Evolutionary conservation across 495 filamentous ascomycete species (phyloP).

Genomic region (Mytilinidion resinicola): DNA sequence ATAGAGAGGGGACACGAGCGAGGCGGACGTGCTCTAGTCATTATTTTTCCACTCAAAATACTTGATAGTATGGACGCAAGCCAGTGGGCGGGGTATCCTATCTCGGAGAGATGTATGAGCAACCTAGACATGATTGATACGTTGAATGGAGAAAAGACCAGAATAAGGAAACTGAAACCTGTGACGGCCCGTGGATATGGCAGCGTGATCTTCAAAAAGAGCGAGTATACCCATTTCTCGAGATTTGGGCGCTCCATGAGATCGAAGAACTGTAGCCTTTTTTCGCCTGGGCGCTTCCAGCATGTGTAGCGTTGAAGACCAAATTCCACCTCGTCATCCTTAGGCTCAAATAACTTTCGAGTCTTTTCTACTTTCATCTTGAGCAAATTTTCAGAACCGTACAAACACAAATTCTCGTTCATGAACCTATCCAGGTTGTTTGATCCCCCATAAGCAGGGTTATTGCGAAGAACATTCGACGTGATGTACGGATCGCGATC

Average conservation of each 20-base stretch:
- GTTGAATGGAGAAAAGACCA: slow-evolving; percentile 29
- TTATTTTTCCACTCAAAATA: slow-evolving; percentile 27
- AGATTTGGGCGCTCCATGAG: slow-evolving; percentile 29
- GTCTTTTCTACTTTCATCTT: neutral
- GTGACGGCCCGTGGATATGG: slow-evolving; percentile 16
- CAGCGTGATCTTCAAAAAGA: slow-evolving; percentile 37
- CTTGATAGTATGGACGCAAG: slow-evolving; percentile 27
- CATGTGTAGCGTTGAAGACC: neutral
- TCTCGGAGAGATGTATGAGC: slow-evolving; percentile 26
- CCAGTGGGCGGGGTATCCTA: slow-evolving; percentile 40
- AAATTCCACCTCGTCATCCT: neutral
- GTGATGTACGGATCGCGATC: slow-evolving; percentile 13
- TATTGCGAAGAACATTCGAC: neutral
- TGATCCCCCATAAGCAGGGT: neutral
- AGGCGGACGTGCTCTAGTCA: slow-evolving; percentile 31
- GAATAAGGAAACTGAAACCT: neutral
- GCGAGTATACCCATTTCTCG: slow-evolving; percentile 31
- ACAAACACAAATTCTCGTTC: neutral
- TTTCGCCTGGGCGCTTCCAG: neutral
- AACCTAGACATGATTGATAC: slow-evolving; percentile 31
- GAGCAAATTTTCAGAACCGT: neutral
- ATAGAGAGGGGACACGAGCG: slow-evolving; percentile 4
- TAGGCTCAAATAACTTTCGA: neutral
- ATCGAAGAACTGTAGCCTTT: slow-evolving; percentile 6
- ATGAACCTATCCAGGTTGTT: neutral